phyloP scores from a whole-genome alignment of 2,329 filamentous ascomycete genomes.

The Sordariomycetes sp. region DNA sequence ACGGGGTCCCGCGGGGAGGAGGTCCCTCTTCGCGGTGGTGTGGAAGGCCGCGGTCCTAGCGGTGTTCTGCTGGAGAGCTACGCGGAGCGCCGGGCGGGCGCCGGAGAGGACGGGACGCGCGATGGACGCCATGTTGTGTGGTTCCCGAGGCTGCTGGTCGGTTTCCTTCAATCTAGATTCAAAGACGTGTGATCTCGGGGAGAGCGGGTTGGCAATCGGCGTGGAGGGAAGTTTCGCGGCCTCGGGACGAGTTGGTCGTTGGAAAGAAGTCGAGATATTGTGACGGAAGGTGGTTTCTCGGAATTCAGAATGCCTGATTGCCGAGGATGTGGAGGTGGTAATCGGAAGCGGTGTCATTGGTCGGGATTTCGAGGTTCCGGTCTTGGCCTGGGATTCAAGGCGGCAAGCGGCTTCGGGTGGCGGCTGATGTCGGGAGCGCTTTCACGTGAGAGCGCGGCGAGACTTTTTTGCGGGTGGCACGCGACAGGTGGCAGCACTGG shows the following conservation, averaged over 20 bases:
- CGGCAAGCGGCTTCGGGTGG: neutral
- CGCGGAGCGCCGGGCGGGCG: slow-evolving; percentile 12
- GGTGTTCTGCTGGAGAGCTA: slow-evolving; percentile 19
- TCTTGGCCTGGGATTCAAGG: slow-evolving; percentile 6
- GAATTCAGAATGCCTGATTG: slow-evolving; percentile 18
- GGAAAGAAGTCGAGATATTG: neutral
- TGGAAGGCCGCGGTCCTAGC: slow-evolving; percentile 71
- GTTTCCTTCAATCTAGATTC: neutral
- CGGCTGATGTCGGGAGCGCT: neutral
- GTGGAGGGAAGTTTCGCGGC: neutral
- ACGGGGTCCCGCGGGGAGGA: slow-evolving; percentile 80
- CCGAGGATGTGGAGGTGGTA: slow-evolving; percentile 31
- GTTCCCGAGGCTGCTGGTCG: neutral
- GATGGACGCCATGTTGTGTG: slow-evolving; percentile 38
- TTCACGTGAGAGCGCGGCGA: slow-evolving; percentile 1
- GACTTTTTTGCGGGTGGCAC: neutral
- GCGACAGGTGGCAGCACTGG: neutral
- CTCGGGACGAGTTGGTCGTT: neutral
- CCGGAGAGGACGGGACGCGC: slow-evolving; percentile 24
- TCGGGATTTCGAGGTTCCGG: slow-evolving; percentile 5
- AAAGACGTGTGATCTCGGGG: too few species aligned
- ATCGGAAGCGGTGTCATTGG: slow-evolving; percentile 32
- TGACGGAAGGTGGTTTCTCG: slow-evolving; percentile 1
- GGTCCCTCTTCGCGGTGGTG: slow-evolving; percentile 59
- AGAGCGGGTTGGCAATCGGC: neutral